Percentiles rank a stretch among this genome's conserved stretches.
These are phyloP conservation scores for Phaffomyces opuntiae DNA, from an alignment of 805 yeast species.

Conservation along the genomic window DNA sequence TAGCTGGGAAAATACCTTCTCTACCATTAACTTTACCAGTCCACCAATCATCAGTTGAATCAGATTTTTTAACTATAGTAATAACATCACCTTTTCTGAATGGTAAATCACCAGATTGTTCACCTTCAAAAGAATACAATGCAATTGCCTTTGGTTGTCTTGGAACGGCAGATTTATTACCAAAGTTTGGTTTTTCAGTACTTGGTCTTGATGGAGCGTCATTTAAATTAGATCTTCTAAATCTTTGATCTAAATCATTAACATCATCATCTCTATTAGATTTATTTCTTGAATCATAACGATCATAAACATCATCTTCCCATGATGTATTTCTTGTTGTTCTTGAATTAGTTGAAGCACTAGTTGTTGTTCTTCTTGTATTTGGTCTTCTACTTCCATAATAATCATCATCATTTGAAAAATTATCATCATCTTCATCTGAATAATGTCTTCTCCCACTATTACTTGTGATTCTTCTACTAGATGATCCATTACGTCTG, in stretches of 20 bases:
- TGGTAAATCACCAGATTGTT: constrained; percentile 86
- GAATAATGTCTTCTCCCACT: constrained; percentile 18
- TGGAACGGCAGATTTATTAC: constrained; percentile 17
- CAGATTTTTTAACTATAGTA: constrained; percentile 77
- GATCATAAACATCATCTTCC: constrained; percentile 86
- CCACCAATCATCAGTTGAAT: constrained; percentile 97
- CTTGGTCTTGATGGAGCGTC: constrained; percentile 33
- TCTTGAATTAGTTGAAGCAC: neutral
- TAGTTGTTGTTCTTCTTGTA: constrained; percentile 10
- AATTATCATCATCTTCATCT: constrained; percentile 27
- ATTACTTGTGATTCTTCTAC: constrained; percentile 5
- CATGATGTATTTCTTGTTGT: constrained; percentile 43
- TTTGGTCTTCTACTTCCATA: constrained; percentile 26
- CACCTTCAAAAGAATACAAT: constrained; percentile 80
- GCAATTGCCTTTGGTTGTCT: constrained; percentile 81
- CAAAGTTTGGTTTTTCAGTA: constrained; percentile 35
- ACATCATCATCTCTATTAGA: constrained; percentile 14
- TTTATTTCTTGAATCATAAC: constrained; percentile 25
- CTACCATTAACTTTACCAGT: constrained; percentile 80
- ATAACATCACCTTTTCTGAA: constrained; percentile 94
- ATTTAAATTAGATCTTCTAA: constrained; percentile 33
- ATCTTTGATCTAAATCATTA: constrained; percentile 33
- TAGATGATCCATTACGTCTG: constrained; percentile 15
- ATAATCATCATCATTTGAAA: constrained; percentile 33
- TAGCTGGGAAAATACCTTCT: constrained; percentile 96